Base-by-base conservation (phyloP, 768 basidiomycete species). In the Calocybe gangraenosa region DNA sequence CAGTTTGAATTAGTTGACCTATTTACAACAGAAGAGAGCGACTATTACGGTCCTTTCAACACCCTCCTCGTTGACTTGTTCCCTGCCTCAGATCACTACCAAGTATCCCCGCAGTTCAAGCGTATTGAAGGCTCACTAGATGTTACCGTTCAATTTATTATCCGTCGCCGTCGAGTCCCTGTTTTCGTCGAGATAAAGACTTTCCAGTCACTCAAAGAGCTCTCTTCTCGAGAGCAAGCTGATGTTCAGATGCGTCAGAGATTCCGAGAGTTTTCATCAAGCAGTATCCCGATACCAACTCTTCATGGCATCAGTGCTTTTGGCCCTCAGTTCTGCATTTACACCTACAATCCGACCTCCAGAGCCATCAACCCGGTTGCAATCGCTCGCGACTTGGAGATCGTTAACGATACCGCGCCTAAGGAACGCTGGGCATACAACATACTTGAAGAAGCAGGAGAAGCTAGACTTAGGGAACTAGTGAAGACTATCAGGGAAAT, bases 361-460 rank as follows among this genome's bases (percentile, higher is more conserved):
- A 25, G 42, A 47, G 45, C n/a, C 3, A 38, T 54, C 39, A 13
- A 46, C 37, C 50, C 53, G 19, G 37, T 43, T 13, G 41, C 28
- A 46, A 52, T 49, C 41, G n/a, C 47, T 46, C 48, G 48, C 34
- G 55, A 54, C 35, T 36, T 44, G 19, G 9, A 9, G 28, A 28
- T 54, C 25, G 22, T 57, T 47, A 57, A 52, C 25, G 55, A 54
- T 42, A 51, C 20, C 31, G 55, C 47, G 35, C 52, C 55, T n/a
- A 41, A 46, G 32, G 37, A 22, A 33, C 49, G 44, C 46, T 56
- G 55, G 50, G 38, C 36, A 31, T 53, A 53, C 40, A 51, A 51
- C 35, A 42, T 48, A 44, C 50, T 48, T 28, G 40, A 54, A 42
- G 35, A 19, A 45, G 48, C 28, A 30, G 52, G 52, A 21, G 49